These are phyloP conservation scores for Penicillium vulpinum DNA, from an alignment of 2,329 filamentous ascomycete species.

Conservation along the genomic window DNA sequence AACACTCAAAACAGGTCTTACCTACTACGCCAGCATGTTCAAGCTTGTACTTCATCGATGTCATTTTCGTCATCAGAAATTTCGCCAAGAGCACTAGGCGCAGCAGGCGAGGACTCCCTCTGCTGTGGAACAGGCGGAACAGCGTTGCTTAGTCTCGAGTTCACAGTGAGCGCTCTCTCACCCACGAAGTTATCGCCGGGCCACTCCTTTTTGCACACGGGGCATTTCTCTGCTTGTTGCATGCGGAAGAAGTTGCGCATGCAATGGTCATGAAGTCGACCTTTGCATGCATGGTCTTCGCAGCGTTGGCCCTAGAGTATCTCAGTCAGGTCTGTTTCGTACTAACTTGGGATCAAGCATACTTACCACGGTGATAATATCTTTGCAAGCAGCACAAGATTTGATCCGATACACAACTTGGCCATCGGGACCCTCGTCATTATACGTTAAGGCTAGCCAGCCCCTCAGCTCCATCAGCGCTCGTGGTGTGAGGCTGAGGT, in stretches of 20 bases:
- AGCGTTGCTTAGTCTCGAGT: slow-evolving; percentile 7
- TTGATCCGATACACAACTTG: slow-evolving; percentile 70
- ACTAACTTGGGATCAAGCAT: background rate
- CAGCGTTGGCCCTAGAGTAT: slow-evolving; percentile 68
- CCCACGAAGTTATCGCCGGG: slow-evolving; percentile 54
- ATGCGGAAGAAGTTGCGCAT: slow-evolving; percentile 71
- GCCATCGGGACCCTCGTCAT: slow-evolving; percentile 65
- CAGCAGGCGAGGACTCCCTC: background rate
- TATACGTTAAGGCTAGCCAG: slow-evolving; percentile 88
- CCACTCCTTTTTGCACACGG: slow-evolving; percentile 56
- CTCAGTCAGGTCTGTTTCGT: slow-evolving; percentile 2
- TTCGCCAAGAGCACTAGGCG: background rate
- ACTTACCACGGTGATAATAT: slow-evolving; percentile 74
- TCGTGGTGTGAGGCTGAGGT: slow-evolving; percentile 74
- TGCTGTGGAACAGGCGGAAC: background rate
- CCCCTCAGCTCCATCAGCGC: slow-evolving; percentile 79
- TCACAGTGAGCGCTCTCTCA: slow-evolving; percentile 45
- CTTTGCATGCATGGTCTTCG: slow-evolving; percentile 63
- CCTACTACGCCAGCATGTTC: background rate
- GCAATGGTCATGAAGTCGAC: slow-evolving; percentile 76
- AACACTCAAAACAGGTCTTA: background rate
- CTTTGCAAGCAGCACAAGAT: slow-evolving; percentile 82
- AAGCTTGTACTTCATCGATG: background rate
- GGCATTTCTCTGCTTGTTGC: slow-evolving; percentile 63
- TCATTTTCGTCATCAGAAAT: slow-evolving; percentile 4